Evolutionary conservation across 2,329 filamentous ascomycete genomes (phyloP).

Genomic region (Neonectria coccinea): DNA sequence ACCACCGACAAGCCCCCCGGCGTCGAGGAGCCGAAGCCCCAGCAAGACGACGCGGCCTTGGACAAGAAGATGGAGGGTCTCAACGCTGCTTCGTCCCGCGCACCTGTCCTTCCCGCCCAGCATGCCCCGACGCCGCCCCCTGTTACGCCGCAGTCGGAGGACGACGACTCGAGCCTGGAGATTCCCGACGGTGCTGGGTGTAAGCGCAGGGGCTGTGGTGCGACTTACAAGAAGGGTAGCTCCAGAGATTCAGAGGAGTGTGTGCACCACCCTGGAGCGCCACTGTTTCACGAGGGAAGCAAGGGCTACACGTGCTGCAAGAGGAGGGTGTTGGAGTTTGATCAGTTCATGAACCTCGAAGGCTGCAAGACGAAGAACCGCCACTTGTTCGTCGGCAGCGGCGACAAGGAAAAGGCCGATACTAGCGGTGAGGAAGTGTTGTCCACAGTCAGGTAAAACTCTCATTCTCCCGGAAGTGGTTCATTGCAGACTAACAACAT

Average conservation of each 20-base stretch:
- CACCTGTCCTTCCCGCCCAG: constrained; percentile 57
- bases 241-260: constrained; percentile 80
- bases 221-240: constrained; percentile 70
- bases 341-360: constrained; percentile 96
- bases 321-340: constrained; percentile 92
- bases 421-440: constrained; percentile 77
- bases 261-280: constrained; percentile 87
- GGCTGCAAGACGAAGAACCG: constrained; percentile 85
- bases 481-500: constrained; percentile 19
- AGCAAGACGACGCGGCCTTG: constrained; percentile 56
- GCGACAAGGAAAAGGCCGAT: constrained; percentile 68
- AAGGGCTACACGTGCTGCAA: constrained; percentile 99
- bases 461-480: background rate
- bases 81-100: constrained; percentile 55
- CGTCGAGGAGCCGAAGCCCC: constrained; percentile 71
- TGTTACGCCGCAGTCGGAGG: constrained; percentile 81
- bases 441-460: constrained; percentile 77
- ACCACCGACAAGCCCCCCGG: constrained; percentile 79
- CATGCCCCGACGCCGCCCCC: constrained; percentile 65
- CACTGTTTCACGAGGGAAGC: constrained; percentile 97
- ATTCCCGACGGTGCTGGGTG: constrained; percentile 82
- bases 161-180: constrained; percentile 81
- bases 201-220: constrained; percentile 80
- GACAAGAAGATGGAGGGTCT: constrained; percentile 66
- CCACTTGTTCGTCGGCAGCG: constrained; percentile 88